These are phyloP conservation scores for Urochloa ruziziensis DNA, from an alignment of 176 grass and related monocot genomes.

Conservation along the genomic window DNA sequence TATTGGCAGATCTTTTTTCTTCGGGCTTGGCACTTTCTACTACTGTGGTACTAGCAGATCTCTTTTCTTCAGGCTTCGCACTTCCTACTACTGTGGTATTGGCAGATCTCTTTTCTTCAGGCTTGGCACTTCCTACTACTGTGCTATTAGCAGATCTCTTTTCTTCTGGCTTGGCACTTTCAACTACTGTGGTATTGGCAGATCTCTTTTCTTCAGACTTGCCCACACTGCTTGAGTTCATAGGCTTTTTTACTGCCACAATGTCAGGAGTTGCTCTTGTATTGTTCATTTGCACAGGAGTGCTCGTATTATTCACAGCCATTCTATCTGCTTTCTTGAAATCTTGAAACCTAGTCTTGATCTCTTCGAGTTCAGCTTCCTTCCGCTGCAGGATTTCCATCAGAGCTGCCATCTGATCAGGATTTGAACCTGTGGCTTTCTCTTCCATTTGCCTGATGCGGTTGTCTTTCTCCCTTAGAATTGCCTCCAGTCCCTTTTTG, in stretches of 20 bases:
- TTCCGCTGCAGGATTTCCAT: slow-evolving; percentile 69
- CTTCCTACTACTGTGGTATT: not conserved
- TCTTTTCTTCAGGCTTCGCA: slow-evolving; percentile 26
- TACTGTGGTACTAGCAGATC: slow-evolving; percentile 19
- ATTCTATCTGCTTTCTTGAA: slow-evolving; percentile 21
- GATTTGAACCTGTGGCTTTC: slow-evolving; percentile 12
- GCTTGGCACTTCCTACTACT: slow-evolving; percentile 14
- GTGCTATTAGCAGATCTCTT: too few relatives aligned
- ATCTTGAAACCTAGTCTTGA: slow-evolving; percentile 50
- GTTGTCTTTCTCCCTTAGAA: slow-evolving; percentile 52
- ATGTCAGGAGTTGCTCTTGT: slow-evolving; percentile 2
- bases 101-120: slow-evolving; percentile 31
- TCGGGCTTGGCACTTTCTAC: slow-evolving; percentile 27
- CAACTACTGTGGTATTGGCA: too few relatives aligned
- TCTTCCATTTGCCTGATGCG: slow-evolving; percentile 56
- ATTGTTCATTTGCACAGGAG: slow-evolving; percentile 17
- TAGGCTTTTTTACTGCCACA: not conserved
- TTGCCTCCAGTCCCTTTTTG: slow-evolving; percentile 63
- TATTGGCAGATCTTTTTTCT: slow-evolving; percentile 26
- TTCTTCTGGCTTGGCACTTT: too few relatives aligned
- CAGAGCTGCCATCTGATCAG: slow-evolving; percentile 52
- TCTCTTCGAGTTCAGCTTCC: slow-evolving; percentile 75
- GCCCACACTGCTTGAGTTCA: slow-evolving; percentile 21
- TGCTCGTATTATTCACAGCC: slow-evolving; percentile 3
- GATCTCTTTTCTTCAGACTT: slow-evolving; percentile 25